Percentiles rank a stretch among this genome's conserved stretches.
phyloP scores from a whole-genome alignment of 805 yeast genomes.

The Hanseniaspora occidentalis region DNA sequence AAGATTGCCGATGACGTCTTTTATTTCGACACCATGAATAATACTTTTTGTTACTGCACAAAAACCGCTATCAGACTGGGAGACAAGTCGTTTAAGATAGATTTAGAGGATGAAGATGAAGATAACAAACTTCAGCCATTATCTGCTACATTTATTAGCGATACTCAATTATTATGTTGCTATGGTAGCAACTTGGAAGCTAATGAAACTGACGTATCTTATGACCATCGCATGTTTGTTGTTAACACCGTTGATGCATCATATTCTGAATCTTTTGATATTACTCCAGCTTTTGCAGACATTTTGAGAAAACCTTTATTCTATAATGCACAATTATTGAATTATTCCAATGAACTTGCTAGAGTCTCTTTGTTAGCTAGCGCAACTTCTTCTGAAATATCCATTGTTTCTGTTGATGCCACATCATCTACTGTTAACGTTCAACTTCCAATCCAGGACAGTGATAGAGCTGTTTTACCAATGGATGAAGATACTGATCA shows the following conservation, averaged over 20 bases:
- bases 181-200: conserved; percentile 19
- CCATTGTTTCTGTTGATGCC: conserved; percentile 21
- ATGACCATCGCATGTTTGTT: conserved; percentile 19
- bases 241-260: conserved; percentile 6
- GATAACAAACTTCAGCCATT: conserved; percentile 21
- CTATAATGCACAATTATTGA: conserved; percentile 29
- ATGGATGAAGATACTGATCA: conserved; percentile 49
- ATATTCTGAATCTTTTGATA: conserved; percentile 29
- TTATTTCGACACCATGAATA: neutral
- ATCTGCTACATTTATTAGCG: conserved; percentile 13
- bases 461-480: conserved; percentile 63
- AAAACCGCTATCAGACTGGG: no score
- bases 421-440: neutral
- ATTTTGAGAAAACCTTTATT: conserved; percentile 34
- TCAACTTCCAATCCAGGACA: conserved; percentile 43
- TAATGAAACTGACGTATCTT: conserved; percentile 14
- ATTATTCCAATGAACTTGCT: conserved; percentile 29
- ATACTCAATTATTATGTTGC: conserved; percentile 15
- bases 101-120: conserved; percentile 16
- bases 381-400: conserved; percentile 53
- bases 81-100: neutral
- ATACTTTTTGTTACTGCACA: neutral
- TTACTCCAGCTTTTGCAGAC: conserved; percentile 41
- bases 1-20: neutral
- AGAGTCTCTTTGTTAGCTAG: conserved; percentile 38